Conservation (phyloP, 202 grass and related monocot species). For the Hordeum pubiflorum region DNA sequence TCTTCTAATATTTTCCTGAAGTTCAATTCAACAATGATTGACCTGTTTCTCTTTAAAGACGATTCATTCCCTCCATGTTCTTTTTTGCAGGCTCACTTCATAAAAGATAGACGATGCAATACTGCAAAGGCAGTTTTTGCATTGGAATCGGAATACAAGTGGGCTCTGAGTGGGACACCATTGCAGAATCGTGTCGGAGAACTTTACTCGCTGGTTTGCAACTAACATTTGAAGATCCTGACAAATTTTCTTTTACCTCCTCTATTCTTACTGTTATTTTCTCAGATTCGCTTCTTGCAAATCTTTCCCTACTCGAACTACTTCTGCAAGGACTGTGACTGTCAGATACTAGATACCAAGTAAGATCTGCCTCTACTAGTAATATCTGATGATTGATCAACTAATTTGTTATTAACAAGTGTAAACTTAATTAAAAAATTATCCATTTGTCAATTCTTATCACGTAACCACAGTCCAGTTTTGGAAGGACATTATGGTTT, state of each 20-base stretch:
- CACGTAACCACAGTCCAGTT: neutral
- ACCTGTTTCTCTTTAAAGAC: neutral
- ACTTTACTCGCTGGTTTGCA: constrained; percentile 87
- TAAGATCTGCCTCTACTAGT: constrained; percentile 28
- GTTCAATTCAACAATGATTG: neutral
- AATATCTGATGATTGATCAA: neutral
- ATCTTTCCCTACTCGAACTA: constrained; percentile 80
- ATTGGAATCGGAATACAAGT: constrained; percentile 74
- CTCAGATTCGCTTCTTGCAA: constrained; percentile 92
- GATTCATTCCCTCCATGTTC: constrained; percentile 8
- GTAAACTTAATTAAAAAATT: neutral
- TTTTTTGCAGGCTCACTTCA: constrained; percentile 70
- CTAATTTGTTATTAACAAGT: neutral
- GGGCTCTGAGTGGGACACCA: constrained; percentile 97
- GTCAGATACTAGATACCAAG: constrained; percentile 65
- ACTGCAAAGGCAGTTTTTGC: constrained; percentile 88
- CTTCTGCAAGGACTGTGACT: constrained; percentile 93
- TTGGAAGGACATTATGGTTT: neutral
- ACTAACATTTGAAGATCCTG: constrained; percentile 1
- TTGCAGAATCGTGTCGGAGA: constrained; percentile 97
- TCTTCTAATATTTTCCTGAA: neutral
- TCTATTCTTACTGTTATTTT: constrained; percentile 30
- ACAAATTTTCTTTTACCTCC: constrained; percentile 17
- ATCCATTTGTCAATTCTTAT: neutral
- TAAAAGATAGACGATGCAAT: constrained; percentile 85